phyloP scores from a whole-genome alignment of 176 grass and related monocot species.

The Areca catechu region DNA sequence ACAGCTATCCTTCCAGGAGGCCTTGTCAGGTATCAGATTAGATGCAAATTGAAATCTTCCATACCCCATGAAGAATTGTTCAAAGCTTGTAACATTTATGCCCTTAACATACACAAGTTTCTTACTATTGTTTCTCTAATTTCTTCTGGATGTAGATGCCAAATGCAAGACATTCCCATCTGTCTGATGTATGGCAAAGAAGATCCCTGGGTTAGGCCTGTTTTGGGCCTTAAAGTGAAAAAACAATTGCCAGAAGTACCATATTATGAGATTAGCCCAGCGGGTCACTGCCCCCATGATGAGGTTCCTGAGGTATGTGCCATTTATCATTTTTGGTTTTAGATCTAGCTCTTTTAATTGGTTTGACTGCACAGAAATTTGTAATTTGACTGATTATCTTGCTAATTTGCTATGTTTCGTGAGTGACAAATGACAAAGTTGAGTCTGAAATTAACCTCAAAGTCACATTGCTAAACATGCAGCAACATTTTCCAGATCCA shows the following conservation, averaged over 20 bases:
- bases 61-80: too few species aligned
- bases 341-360: too few species aligned
- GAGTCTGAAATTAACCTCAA: too few species aligned
- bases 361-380: too few species aligned
- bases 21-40: slow-evolving; percentile 43
- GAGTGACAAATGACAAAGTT: too few species aligned
- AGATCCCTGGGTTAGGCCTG: slow-evolving; percentile 87
- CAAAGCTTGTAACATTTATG: too few species aligned
- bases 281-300: slow-evolving; percentile 94
- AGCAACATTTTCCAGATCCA: too few species aligned
- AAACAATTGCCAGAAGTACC: slow-evolving; percentile 64
- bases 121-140: not conserved
- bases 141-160: slow-evolving; percentile 43
- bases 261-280: slow-evolving; percentile 95
- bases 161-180: slow-evolving; percentile 51
- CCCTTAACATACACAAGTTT: too few species aligned
- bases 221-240: slow-evolving; percentile 83
- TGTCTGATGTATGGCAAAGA: slow-evolving; percentile 98
- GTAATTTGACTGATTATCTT: too few species aligned
- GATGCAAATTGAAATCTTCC: not conserved
- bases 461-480: too few species aligned
- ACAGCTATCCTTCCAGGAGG: slow-evolving; percentile 71
- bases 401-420: too few species aligned
- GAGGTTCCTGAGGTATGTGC: slow-evolving; percentile 92
- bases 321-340: not conserved